Percentiles rank a stretch among this genome's conserved stretches.
Conservation (phyloP, 352 stramenopile species). For the Phytophthora tentaculata region DNA sequence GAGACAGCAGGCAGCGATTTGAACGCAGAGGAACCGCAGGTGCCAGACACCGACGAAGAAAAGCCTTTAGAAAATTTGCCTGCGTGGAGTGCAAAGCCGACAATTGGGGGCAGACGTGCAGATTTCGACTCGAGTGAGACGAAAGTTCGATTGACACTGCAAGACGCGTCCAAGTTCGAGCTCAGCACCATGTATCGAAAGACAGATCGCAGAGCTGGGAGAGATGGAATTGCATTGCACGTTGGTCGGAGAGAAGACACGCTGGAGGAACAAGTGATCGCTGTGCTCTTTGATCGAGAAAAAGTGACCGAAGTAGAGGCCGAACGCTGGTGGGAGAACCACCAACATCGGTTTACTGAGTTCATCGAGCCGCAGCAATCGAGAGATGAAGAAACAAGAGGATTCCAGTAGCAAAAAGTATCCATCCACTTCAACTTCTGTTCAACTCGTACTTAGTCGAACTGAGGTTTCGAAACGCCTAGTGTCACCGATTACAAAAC, state of each 20-base stretch:
- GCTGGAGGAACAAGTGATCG: slow-evolving; percentile 80
- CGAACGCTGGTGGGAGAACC: slow-evolving; percentile 72
- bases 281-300: slow-evolving; percentile 85
- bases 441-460: slow-evolving; percentile 34
- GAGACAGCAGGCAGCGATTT: slow-evolving; percentile 8
- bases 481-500: neutral
- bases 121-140: slow-evolving; percentile 80
- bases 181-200: slow-evolving; percentile 89
- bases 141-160: slow-evolving; percentile 73
- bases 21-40: slow-evolving; percentile 4
- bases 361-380: slow-evolving; percentile 31
- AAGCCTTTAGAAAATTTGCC: slow-evolving; percentile 8
- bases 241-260: slow-evolving; percentile 82
- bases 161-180: slow-evolving; percentile 80
- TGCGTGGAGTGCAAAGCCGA: slow-evolving; percentile 57
- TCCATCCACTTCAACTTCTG: slow-evolving; percentile 26
- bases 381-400: slow-evolving; percentile 9
- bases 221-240: slow-evolving; percentile 77
- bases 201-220: slow-evolving; percentile 75
- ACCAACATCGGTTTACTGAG: slow-evolving; percentile 68
- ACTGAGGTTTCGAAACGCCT: slow-evolving; percentile 31
- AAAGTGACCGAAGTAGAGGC: slow-evolving; percentile 81
- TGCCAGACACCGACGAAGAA: slow-evolving; percentile 10
- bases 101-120: slow-evolving; percentile 54
- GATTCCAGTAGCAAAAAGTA: slow-evolving; percentile 4